Percentiles rank a stretch among this genome's conserved stretches.
These are phyloP conservation scores for Solanum pennellii DNA, from an alignment of 257 asterid genomes.

Conservation along the genomic window DNA sequence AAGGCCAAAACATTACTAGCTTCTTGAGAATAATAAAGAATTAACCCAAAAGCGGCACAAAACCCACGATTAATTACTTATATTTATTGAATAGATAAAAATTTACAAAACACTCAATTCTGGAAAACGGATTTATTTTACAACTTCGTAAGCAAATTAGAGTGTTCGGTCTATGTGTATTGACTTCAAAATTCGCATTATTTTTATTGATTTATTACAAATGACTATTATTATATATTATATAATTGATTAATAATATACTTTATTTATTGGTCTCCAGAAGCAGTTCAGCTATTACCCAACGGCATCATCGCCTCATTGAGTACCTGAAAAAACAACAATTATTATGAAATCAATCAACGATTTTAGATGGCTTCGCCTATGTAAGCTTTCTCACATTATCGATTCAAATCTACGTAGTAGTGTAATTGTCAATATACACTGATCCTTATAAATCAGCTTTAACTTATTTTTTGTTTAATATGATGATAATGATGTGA, in stretches of 20 bases:
- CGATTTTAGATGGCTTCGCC: neutral
- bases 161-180: slow-evolving; percentile 29
- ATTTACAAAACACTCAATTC: neutral
- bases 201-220: neutral
- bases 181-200: slow-evolving; percentile 9
- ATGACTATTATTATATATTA: neutral
- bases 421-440: too few species aligned
- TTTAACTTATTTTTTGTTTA: neutral
- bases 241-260: neutral
- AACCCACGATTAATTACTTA: slow-evolving; percentile 17
- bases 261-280: neutral
- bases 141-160: neutral
- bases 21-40: neutral
- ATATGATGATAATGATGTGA: neutral
- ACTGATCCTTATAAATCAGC: neutral
- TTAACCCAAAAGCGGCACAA: slow-evolving; percentile 18
- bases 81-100: neutral
- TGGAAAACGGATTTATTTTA: neutral
- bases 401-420: neutral
- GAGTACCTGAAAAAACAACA: slow-evolving; percentile 4
- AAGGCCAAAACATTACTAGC: neutral
- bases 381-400: neutral
- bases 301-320: neutral
- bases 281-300: neutral
- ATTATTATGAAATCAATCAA: neutral